Base-by-base conservation (phyloP, 192 early-diverging fungal species). In the Gamsiella multidivaricata region DNA sequence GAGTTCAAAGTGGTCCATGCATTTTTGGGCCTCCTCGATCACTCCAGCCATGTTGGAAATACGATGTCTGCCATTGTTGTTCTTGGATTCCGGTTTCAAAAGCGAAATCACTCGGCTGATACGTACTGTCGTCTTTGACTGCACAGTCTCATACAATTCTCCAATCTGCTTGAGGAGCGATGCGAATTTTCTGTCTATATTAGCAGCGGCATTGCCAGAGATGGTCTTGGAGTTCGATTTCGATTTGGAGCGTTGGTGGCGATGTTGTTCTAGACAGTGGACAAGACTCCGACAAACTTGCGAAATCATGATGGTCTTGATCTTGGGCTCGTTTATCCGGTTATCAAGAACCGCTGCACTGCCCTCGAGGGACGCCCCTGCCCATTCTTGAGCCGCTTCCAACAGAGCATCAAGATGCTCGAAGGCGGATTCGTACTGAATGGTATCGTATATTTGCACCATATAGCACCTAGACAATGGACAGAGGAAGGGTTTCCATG, bases 1-100 rank as follows among this genome's bases (percentile, higher is more conserved):
- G 5, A 69, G 28, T 33, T 78, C 74, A 53, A 78, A 36, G 20
- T 78, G 65, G 28, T 78, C 74, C 39, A 69, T 63, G n/a, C 60
- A 68, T n/a, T 66, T 39, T 25, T 54, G 50, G 0, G 72, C 57
- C 9, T 60, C 57, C n/a, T 32, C 57, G 0, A 49, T 18, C 1
- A 59, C 31, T 2, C 11, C 14, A 33, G 7, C 26, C 8, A n/a
- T n/a, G n/a, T 29, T 15, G 5, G 45, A 61, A 2, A 14, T 11
- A 18, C 8, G 25, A 26, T 51, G 47, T 25, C 59, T 45, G 31
- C 14, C 42, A 26, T 54, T 70, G 53, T 26, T 42, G 12, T 23
- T 29, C 32, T 29, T 6, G 11, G 39, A 17, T 5, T 25, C 8
- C 37, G 45, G 23, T 22, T 50, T 54, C 25, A 56, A 52, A 0